These are phyloP conservation scores for Pythium brassicae DNA, from an alignment of 352 stramenopile genomes.

Conservation along the genomic window DNA sequence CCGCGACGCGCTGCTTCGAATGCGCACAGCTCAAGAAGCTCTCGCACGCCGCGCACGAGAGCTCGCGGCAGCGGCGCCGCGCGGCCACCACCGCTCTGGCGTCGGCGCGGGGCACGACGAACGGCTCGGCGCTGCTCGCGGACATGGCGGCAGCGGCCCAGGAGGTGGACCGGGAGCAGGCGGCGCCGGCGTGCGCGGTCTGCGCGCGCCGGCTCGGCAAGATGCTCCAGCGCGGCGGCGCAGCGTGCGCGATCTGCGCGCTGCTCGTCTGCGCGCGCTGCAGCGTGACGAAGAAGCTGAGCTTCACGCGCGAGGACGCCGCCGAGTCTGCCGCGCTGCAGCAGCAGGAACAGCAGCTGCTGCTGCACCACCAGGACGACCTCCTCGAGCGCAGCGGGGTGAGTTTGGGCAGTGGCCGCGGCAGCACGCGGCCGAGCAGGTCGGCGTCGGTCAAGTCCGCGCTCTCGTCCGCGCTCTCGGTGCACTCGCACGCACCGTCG, in stretches of 20 bases:
- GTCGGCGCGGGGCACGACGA: slow-evolving; percentile 8
- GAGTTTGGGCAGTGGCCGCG: not conserved
- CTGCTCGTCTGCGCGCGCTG: slow-evolving; percentile 35
- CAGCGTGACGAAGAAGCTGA: slow-evolving; percentile 41
- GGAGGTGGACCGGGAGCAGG: slow-evolving; percentile 12
- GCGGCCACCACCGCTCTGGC: slow-evolving; percentile 11
- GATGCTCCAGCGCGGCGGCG: slow-evolving; percentile 23
- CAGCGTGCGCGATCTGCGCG: slow-evolving; percentile 29
- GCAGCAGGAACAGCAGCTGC: no score
- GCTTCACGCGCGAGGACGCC: slow-evolving; percentile 26
- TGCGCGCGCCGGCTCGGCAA: slow-evolving; percentile 13
- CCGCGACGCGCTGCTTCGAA: slow-evolving; percentile 36
- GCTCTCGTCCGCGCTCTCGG: slow-evolving; percentile 2
- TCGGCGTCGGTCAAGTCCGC: slow-evolving; percentile 4
- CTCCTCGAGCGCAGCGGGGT: slow-evolving; percentile 13
- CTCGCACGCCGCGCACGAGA: slow-evolving; percentile 22
- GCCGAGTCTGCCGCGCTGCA: not conserved
- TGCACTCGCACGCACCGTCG: no score
- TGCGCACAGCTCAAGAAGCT: slow-evolving; percentile 74
- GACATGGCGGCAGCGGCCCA: slow-evolving; percentile 18
- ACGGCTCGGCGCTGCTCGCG: slow-evolving; percentile 16
- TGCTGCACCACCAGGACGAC: slow-evolving; percentile 5
- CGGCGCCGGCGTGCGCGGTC: slow-evolving; percentile 7
- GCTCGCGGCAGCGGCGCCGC: slow-evolving; percentile 18
- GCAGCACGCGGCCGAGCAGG: not conserved